These are phyloP conservation scores for Ceriops zippeliana DNA, from an alignment of 345 rosid genomes.

Conservation along the genomic window DNA sequence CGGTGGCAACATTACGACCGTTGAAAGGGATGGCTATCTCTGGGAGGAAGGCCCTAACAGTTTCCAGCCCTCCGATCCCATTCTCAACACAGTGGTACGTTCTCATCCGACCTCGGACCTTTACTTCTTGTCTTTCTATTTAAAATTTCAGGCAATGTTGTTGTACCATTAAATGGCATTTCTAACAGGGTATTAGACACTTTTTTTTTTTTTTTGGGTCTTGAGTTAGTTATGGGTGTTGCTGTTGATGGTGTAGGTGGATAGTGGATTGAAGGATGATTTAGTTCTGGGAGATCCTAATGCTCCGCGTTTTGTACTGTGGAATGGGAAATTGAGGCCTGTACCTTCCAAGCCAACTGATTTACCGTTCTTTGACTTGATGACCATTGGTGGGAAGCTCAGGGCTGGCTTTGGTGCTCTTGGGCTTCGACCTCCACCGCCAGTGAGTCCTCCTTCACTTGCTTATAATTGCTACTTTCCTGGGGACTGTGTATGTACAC, in stretches of 20 bases:
- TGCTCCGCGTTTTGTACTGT: slow-evolving; percentile 84
- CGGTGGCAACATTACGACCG: slow-evolving; percentile 81
- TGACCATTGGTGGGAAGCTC: slow-evolving; percentile 85
- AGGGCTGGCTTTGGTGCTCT: slow-evolving; percentile 88
- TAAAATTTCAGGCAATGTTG: neutral
- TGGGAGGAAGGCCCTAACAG: slow-evolving; percentile 99
- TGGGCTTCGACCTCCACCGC: slow-evolving; percentile 82
- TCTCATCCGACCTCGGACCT: no score
- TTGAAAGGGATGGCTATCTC: slow-evolving; percentile 77
- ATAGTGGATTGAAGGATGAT: slow-evolving; percentile 81
- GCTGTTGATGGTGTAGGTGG: slow-evolving; percentile 50
- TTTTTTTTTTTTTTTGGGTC: neutral
- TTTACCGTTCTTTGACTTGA: slow-evolving; percentile 72
- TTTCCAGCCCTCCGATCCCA: slow-evolving; percentile 92
- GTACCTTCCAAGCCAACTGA: slow-evolving; percentile 76
- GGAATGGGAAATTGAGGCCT: slow-evolving; percentile 85
- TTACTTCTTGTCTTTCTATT: neutral
- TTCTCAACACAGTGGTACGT: slow-evolving; percentile 84
- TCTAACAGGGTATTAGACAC: neutral
- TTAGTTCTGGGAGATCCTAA: slow-evolving; percentile 87
- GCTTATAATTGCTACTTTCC: neutral
- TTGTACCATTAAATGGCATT: no score
- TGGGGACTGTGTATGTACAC: neutral
- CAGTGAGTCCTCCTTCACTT: slow-evolving; percentile 55
- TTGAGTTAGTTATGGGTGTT: neutral